Conservation (phyloP, 2,329 filamentous ascomycete species). For the Hortaea sp. region DNA sequence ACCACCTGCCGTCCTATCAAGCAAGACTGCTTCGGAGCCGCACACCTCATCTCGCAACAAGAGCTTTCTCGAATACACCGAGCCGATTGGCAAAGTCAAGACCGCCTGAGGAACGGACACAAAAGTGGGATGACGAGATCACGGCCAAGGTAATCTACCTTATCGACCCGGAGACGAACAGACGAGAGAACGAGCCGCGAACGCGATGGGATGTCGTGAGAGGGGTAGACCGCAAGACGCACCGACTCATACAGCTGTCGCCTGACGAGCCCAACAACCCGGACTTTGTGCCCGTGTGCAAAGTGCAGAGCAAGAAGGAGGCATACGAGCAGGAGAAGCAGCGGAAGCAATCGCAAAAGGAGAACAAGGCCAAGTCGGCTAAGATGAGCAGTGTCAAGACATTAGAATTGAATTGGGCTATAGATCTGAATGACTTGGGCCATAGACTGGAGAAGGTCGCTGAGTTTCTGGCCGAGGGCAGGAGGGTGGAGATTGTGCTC, state of each 20-base stretch:
- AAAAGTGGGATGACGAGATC: constrained; percentile 41
- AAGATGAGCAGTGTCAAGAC: constrained; percentile 51
- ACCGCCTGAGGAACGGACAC: constrained; percentile 29
- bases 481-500: constrained; percentile 63
- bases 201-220: constrained; percentile 30
- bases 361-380: constrained; percentile 36
- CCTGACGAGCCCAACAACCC: constrained; percentile 12
- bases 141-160: constrained; percentile 32
- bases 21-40: neutral
- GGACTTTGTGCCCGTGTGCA: constrained; percentile 56
- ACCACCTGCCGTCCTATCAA: neutral
- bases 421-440: constrained; percentile 63
- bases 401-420: constrained; percentile 86
- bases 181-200: constrained; percentile 24
- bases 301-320: constrained; percentile 52
- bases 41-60: neutral
- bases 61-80: constrained; percentile 15
- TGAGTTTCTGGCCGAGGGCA: constrained; percentile 63
- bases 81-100: constrained; percentile 23
- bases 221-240: constrained; percentile 36
- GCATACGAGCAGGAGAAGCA: constrained; percentile 37
- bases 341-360: constrained; percentile 31
- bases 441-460: constrained; percentile 58
- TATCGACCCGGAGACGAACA: constrained; percentile 29
- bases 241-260: constrained; percentile 42